A percentile compares a stretch with the other conserved stretches of the same genome.
These are phyloP conservation scores for Craspedostauros australis DNA, from an alignment of 108 stramenopile genomes.

Conservation along the genomic window DNA sequence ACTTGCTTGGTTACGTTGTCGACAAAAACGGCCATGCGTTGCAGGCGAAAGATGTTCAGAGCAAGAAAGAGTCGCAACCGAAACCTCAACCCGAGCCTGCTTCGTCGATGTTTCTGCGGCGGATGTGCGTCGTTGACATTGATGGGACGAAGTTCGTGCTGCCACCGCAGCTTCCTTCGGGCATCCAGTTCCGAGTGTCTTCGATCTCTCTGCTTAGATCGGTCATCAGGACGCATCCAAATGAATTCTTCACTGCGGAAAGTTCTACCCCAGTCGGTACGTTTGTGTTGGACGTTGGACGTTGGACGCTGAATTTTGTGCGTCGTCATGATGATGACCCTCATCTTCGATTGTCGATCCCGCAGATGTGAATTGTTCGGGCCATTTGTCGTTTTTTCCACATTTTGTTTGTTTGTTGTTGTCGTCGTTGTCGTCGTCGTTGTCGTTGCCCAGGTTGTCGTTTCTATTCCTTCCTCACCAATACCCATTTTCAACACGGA, in stretches of 20 bases:
- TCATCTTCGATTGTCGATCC: neutral
- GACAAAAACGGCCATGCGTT: constrained; percentile 77
- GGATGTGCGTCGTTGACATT: constrained; percentile 37
- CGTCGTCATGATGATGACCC: neutral
- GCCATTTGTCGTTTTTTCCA: neutral
- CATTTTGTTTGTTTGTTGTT: neutral
- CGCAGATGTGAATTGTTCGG: neutral
- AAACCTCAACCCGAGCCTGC: constrained; percentile 8
- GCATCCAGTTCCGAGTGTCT: constrained; percentile 72
- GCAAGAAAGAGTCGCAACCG: constrained; percentile 11
- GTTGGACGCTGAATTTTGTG: no score
- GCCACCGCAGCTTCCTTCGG: constrained; percentile 57
- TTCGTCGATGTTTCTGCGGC: constrained; percentile 57
- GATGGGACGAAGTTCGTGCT: constrained; percentile 29
- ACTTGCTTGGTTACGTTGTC: constrained; percentile 45
- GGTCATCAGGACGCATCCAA: constrained; percentile 51
- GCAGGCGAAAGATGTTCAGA: constrained; percentile 8
- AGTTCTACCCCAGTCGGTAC: constrained; percentile 52
- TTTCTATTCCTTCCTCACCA: neutral
- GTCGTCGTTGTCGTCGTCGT: neutral
- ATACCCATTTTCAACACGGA: neutral
- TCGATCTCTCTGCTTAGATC: constrained; percentile 57
- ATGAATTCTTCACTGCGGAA: constrained; percentile 71
- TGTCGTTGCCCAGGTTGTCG: neutral
- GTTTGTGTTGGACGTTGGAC: neutral